Base-by-base conservation (phyloP, 2,329 filamentous ascomycete genomes). In the Graphilbum ipis-grandicollis region DNA sequence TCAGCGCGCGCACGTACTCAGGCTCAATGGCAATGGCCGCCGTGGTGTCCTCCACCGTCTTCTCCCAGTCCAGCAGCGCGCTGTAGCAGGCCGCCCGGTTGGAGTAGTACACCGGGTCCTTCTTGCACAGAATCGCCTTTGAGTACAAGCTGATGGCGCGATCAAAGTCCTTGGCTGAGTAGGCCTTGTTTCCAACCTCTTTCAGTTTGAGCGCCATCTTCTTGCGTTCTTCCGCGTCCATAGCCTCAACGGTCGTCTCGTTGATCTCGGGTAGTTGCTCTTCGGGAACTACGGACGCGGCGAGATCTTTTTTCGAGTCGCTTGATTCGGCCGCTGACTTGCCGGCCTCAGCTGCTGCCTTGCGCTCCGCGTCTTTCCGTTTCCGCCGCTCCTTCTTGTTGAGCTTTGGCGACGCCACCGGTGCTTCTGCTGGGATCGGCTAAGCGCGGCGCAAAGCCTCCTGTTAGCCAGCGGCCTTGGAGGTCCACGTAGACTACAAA, bases 61-160 rank as follows among this genome's bases (percentile, higher is more conserved):
- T 88, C 35, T 92, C 79, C 85, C 88, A 98, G 50, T 93, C 71
- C 46, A 75, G 76, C 53, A 90, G 75, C 46, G 90, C 85, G 56
- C 93, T 96, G 65, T 85, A 92, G 69, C 90, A 98, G 38, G 90
- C 90, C 40, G 90, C 90, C 49, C 90, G 80, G 69, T 98, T 98
- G 45, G 90, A 96, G 70, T 92, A 98, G 68, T 90, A 98, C 56
- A 98, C 86, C 23, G 90, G 85, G 52, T 98, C 90, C 40, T 86
- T 79, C 63, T 90, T 93, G 78, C 90, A 96, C 36, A 96, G 65
- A 50, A 98, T 93, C 35, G 90, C 90, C 63, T 93, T 83, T 47
- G 82, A 82, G 62, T 98, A 98, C 26, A 98, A 75, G 5, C 86
- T 80, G 53, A 98, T 98, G 47, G 90, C 90, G 50, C 74, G 76